These are phyloP conservation scores for Ustilago crameri DNA, from an alignment of 1,284 basidiomycete genomes.

Conservation along the genomic window DNA sequence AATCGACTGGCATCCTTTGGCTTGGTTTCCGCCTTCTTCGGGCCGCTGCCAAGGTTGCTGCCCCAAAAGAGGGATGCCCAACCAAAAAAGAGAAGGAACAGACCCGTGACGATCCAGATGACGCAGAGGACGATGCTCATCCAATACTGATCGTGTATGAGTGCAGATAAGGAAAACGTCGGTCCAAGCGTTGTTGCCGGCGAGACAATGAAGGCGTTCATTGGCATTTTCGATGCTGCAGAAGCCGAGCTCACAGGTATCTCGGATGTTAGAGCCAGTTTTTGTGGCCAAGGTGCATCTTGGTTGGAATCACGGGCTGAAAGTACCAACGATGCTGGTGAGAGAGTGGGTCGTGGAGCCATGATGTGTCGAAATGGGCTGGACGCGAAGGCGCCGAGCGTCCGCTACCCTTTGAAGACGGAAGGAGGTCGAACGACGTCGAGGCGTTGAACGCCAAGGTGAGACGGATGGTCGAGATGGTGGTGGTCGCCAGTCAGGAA, in stretches of 20 bases:
- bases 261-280: slow-evolving; percentile 13
- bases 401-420: too few relatives aligned
- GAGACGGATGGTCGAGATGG: not conserved
- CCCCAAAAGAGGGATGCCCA: slow-evolving; percentile 61
- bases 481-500: not conserved
- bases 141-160: slow-evolving; percentile 36
- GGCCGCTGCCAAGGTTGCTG: slow-evolving; percentile 14
- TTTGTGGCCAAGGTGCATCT: slow-evolving; percentile 21
- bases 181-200: not conserved
- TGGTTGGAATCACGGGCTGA: slow-evolving; percentile 18
- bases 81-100: slow-evolving; percentile 58
- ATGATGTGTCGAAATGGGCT: slow-evolving; percentile 10
- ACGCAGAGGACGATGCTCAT: slow-evolving; percentile 52
- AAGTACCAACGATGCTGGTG: not conserved
- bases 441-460: not conserved
- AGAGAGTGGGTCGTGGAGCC: slow-evolving; percentile 12
- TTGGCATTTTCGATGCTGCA: not conserved
- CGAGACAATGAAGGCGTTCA: not conserved
- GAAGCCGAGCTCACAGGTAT: not conserved
- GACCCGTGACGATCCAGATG: slow-evolving; percentile 50
- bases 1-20: slow-evolving; percentile 8
- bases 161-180: slow-evolving; percentile 32
- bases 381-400: slow-evolving; percentile 14
- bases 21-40: slow-evolving; percentile 22
- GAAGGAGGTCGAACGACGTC: not conserved